Evolutionary conservation across 257 asterid species (phyloP).

Genomic region (Solanum appendiculatum): DNA sequence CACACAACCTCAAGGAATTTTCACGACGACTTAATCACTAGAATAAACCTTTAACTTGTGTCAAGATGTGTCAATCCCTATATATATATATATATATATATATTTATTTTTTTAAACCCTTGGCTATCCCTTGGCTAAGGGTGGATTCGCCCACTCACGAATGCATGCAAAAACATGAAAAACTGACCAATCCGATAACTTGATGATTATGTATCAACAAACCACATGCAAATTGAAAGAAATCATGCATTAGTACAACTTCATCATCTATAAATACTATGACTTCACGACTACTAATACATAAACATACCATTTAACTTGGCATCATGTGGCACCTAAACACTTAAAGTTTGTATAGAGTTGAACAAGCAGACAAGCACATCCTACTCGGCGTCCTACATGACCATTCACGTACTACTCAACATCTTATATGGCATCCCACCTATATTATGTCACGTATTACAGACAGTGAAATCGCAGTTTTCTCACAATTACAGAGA

Average conservation of each 20-base stretch:
- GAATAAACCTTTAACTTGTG: too few species aligned
- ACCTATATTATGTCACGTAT: not conserved
- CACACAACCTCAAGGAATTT: too few species aligned
- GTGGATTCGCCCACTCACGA: too few species aligned
- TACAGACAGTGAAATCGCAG: not conserved
- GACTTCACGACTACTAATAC: not conserved
- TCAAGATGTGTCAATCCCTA: too few species aligned
- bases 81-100: too few species aligned
- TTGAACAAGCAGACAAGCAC: too few species aligned
- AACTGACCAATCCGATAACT: not conserved
- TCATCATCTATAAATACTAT: not conserved
- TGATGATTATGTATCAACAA: not conserved
- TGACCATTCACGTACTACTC: not conserved
- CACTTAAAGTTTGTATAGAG: not conserved
- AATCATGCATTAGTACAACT: not conserved
- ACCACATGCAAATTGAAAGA: not conserved
- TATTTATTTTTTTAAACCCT: too few species aligned
- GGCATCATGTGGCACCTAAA: too few species aligned
- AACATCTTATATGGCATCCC: not conserved
- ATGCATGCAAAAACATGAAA: not conserved
- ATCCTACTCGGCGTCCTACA: not conserved
- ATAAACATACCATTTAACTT: not conserved
- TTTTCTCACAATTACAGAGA: not conserved
- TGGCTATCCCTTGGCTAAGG: too few species aligned
- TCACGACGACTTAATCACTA: too few species aligned